These are phyloP conservation scores for Calocybe indica DNA, from an alignment of 768 basidiomycete genomes.

Conservation along the genomic window DNA sequence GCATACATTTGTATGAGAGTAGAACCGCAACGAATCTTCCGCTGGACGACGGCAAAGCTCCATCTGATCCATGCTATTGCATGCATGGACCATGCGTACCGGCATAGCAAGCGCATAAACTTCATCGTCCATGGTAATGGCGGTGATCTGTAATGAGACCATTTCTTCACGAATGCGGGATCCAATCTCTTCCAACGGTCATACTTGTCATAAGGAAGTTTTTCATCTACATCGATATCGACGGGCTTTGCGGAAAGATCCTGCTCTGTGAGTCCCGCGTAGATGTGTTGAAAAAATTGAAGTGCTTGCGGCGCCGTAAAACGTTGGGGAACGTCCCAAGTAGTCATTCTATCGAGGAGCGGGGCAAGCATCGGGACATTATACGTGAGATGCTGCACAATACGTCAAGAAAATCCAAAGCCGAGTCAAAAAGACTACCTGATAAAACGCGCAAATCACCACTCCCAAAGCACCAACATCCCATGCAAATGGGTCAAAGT, in stretches of 20 bases:
- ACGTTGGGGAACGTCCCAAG: conserved; percentile 1
- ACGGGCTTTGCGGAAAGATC: neutral
- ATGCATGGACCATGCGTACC: too few species aligned
- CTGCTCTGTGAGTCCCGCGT: neutral
- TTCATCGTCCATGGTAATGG: too few species aligned
- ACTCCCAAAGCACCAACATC: conserved; percentile 18
- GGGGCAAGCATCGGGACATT: conserved; percentile 6
- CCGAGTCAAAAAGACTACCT: neutral
- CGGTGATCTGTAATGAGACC: neutral
- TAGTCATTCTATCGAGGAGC: conserved; percentile 8
- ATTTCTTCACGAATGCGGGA: conserved; percentile 1
- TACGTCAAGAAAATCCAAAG: neutral
- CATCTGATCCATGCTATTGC: too few species aligned
- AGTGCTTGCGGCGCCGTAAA: conserved; percentile 5
- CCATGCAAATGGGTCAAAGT: conserved; percentile 19
- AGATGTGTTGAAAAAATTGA: conserved; percentile 5
- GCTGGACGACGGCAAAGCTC: too few species aligned
- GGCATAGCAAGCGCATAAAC: too few species aligned
- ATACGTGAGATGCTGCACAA: neutral
- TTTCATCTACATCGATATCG: neutral
- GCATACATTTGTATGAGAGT: too few species aligned
- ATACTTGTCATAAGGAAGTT: neutral
- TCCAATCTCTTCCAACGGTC: conserved; percentile 2
- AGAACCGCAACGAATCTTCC: too few species aligned
- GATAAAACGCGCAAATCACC: neutral